Base-by-base conservation (phyloP, 1,284 basidiomycete species). In the Malassezia caprae region DNA sequence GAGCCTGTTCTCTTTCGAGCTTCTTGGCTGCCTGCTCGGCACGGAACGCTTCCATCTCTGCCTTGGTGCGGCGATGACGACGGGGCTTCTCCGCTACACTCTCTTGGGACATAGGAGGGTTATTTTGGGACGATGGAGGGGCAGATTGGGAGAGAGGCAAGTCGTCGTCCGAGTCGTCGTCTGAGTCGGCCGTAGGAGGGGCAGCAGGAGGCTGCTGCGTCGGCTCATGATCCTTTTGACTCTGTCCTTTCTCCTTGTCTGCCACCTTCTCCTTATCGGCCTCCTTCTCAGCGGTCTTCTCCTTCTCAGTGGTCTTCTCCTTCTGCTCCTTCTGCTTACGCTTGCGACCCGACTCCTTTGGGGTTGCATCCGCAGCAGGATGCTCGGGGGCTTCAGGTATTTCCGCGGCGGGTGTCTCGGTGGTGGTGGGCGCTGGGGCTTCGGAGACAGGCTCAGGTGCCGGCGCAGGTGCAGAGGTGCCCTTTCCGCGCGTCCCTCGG, bases 31-130 rank as follows among this genome's bases (percentile, higher is more conserved):
- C 48, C 41, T 57, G 45, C 27, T 57, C 55, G 12, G 55, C 55
- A 39, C 55, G 55, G 50, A 57, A 57, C 8, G 26, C 48, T n/a
- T 57, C 55, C 55, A 57, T 57, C 40, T 57, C 55, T 3, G 55
- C 55, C 31, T 57, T 57, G 21, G 55, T 57, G 8, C 55, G 55
- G 17, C 55, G 55, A 12, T 39, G 27, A 8, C 55, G 55, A n/a
- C 41, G 37, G 6, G 46, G 35, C 34, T 55, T 54, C 10, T 56
- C 54, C 12, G 17, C 3, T 8, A 21, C 19, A 3, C 39, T 31
- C 17, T 34, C 19, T 30, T 34, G 28, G 26, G 51, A 44, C 11
- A 39, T n/a, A 15, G 31, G 31, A 48, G 46, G 34, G n/a, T n/a
- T 13, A 2, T 23, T 24, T 37, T 52, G 44, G 4, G 51, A 31